These are phyloP conservation scores for Exophiala aquamarina DNA, from an alignment of 2,329 filamentous ascomycete species.

Conservation along the genomic window DNA sequence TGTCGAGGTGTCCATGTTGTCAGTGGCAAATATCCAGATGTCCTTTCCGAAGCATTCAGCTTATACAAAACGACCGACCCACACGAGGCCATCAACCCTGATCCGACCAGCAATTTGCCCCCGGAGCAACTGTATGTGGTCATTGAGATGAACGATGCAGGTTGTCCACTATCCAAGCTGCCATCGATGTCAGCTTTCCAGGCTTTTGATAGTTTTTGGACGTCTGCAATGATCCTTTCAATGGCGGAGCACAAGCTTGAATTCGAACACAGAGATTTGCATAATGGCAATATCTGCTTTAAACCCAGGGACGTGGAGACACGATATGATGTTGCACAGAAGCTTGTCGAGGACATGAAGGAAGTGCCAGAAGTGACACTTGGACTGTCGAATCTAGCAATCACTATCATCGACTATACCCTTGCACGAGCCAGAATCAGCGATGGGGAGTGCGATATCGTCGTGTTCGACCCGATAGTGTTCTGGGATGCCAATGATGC, in stretches of 20 bases:
- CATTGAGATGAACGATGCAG: slow-evolving; percentile 66
- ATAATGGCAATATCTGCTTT: slow-evolving; percentile 67
- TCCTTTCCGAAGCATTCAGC: slow-evolving; percentile 50
- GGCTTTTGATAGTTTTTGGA: slow-evolving; percentile 67
- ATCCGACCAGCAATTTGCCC: slow-evolving; percentile 52
- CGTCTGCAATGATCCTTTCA: slow-evolving; percentile 60
- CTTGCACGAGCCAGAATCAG: slow-evolving; percentile 60
- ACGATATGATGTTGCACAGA: slow-evolving; percentile 33
- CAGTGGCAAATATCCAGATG: slow-evolving; percentile 53
- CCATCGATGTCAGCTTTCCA: slow-evolving; percentile 43
- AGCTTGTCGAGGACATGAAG: slow-evolving; percentile 31
- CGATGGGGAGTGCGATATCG: slow-evolving; percentile 5
- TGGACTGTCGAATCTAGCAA: slow-evolving; percentile 56
- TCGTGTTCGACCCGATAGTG: slow-evolving; percentile 19
- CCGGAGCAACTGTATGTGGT: slow-evolving; percentile 62
- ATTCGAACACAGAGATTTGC: slow-evolving; percentile 68
- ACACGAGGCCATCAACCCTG: slow-evolving; percentile 53
- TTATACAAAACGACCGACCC: slow-evolving; percentile 41
- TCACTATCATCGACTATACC: slow-evolving; percentile 68
- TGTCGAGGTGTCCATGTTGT: slow-evolving; percentile 61
- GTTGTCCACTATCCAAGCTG: slow-evolving; percentile 55
- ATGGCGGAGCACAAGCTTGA: slow-evolving; percentile 60
- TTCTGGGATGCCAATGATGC: slow-evolving; percentile 14
- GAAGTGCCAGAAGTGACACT: slow-evolving; percentile 40
- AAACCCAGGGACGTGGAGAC: slow-evolving; percentile 38